phyloP scores from a whole-genome alignment of 2,329 filamentous ascomycete genomes.

The Aspergillaceae sp. region DNA sequence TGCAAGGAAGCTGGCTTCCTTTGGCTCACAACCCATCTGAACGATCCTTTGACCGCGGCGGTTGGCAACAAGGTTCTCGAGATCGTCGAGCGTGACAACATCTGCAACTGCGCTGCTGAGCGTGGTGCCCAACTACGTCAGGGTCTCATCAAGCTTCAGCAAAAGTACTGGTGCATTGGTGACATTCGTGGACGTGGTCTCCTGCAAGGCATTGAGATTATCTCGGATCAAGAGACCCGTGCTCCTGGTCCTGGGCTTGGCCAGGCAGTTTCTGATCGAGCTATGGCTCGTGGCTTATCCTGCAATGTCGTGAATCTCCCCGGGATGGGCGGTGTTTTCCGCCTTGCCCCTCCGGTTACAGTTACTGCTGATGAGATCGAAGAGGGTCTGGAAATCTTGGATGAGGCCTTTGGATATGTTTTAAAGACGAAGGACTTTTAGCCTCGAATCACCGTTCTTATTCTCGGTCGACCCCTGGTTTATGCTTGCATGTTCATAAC shows the following conservation, averaged over 20 bases:
- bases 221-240: constrained; percentile 44
- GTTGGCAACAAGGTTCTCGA: constrained; percentile 56
- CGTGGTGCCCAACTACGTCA: constrained; percentile 41
- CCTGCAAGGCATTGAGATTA: constrained; percentile 52
- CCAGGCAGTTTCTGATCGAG: constrained; percentile 38
- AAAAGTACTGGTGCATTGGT: constrained; percentile 53
- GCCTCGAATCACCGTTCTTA: too few relatives aligned
- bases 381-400: constrained; percentile 47
- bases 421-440: not conserved
- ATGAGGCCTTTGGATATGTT: constrained; percentile 42
- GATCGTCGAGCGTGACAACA: constrained; percentile 49
- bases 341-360: constrained; percentile 54
- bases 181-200: constrained; percentile 53
- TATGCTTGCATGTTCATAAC: too few relatives aligned
- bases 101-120: constrained; percentile 40
- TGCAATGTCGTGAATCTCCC: constrained; percentile 49
- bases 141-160: constrained; percentile 40
- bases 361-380: constrained; percentile 45
- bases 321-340: constrained; percentile 49
- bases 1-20: constrained; percentile 44
- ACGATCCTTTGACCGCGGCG: constrained; percentile 53
- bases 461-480: too few relatives aligned
- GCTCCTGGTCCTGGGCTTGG: constrained; percentile 42
- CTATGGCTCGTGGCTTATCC: constrained; percentile 47
- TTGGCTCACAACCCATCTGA: constrained; percentile 55